These are phyloP conservation scores for Clohesyomyces aquaticus DNA, from an alignment of 495 filamentous ascomycete genomes.

Conservation along the genomic window DNA sequence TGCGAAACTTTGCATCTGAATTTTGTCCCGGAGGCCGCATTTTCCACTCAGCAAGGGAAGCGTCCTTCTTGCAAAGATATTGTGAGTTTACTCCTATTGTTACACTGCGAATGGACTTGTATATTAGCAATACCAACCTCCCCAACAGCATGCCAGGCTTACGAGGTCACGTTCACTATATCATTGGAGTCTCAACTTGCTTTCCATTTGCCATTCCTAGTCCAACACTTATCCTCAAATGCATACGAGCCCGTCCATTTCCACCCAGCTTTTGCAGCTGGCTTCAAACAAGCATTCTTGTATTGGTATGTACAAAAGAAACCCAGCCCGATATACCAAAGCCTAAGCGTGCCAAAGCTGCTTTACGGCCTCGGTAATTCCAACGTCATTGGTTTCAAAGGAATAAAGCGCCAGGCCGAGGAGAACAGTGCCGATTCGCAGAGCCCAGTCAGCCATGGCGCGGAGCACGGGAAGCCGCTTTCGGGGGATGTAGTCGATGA, in stretches of 20 bases:
- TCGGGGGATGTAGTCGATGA: constrained; percentile 88
- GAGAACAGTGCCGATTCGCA: constrained; percentile 75
- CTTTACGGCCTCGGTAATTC: constrained; percentile 84
- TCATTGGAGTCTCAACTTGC: too few species aligned
- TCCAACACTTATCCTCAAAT: constrained; percentile 19
- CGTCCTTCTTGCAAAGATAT: constrained; percentile 16
- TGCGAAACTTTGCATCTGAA: too few species aligned
- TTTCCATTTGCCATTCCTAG: too few species aligned
- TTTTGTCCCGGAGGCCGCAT: too few species aligned
- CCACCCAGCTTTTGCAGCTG: neutral
- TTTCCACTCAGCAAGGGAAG: constrained; percentile 7
- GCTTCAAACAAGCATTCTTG: neutral
- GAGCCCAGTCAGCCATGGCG: constrained; percentile 69
- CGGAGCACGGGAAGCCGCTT: constrained; percentile 68
- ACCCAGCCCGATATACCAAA: neutral
- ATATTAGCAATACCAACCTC: too few species aligned
- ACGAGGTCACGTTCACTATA: too few species aligned
- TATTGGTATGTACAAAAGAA: constrained; percentile 9
- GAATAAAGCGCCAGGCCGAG: constrained; percentile 92
- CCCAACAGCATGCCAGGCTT: too few species aligned
- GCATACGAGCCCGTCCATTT: neutral
- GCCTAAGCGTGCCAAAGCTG: constrained; percentile 75
- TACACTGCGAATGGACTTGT: too few species aligned
- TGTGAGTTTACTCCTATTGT: too few species aligned
- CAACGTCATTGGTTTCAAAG: constrained; percentile 99